Evolutionary conservation across 305 asterid genomes (phyloP).

Genomic region (Stenogyne calaminthoides): DNA sequence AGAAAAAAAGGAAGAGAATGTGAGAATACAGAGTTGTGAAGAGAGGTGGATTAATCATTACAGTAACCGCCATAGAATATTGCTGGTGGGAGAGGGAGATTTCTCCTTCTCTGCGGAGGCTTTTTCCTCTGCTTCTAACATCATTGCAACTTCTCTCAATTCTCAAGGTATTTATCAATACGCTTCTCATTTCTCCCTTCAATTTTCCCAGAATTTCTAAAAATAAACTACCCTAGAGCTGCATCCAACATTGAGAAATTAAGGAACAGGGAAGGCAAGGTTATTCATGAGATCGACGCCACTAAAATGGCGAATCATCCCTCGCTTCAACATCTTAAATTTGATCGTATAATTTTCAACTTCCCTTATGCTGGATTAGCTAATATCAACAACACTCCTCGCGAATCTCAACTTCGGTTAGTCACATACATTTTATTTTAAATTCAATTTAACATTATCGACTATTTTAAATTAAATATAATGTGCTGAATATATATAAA

Average conservation of each 20-base stretch:
- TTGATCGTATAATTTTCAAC: slow-evolving; percentile 23
- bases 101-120: too few relatives aligned
- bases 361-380: slow-evolving; percentile 20
- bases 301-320: slow-evolving; percentile 7
- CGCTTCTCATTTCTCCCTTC: too few relatives aligned
- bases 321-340: not conserved
- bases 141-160: too few relatives aligned
- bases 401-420: slow-evolving; percentile 8
- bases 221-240: not conserved
- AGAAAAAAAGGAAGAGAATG: too few relatives aligned
- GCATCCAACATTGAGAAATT: not conserved
- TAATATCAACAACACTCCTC: not conserved
- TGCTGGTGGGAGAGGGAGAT: too few relatives aligned
- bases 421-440: not conserved
- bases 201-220: not conserved
- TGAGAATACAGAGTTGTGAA: too few relatives aligned
- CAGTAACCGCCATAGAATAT: too few relatives aligned
- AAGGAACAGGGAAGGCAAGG: not conserved
- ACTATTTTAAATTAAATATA: too few relatives aligned
- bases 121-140: too few relatives aligned
- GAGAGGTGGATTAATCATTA: too few relatives aligned
- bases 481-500: not conserved
- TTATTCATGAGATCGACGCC: slow-evolving; percentile 3
- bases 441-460: too few relatives aligned
- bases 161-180: too few relatives aligned